Conservation (phyloP, 805 yeast species). For the Zygosaccharomyces kombuchaensis region DNA sequence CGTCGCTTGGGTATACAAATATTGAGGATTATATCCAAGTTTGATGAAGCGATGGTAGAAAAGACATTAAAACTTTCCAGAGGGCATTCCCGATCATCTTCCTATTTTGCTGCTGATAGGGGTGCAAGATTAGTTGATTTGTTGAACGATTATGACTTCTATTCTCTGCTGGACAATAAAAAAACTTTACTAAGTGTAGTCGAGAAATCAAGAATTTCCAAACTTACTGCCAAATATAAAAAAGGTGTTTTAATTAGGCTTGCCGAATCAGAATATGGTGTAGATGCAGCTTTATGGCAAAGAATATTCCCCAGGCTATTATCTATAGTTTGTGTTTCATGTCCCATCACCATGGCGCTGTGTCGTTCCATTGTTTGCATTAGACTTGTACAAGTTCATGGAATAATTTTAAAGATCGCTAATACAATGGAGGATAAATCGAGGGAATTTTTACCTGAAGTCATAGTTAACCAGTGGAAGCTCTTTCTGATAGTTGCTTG, state of each 20-base stretch:
- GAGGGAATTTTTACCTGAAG: conserved; percentile 54
- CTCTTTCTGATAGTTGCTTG: conserved; percentile 87
- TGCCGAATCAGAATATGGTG: conserved; percentile 90
- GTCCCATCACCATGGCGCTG: conserved; percentile 91
- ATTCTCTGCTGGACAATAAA: conserved; percentile 52
- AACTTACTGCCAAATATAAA: conserved; percentile 52
- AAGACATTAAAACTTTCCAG: conserved; percentile 32
- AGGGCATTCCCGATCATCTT: conserved; percentile 49
- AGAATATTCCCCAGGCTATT: conserved; percentile 75
- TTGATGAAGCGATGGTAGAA: conserved; percentile 76
- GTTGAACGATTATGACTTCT: conserved; percentile 64
- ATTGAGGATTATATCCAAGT: conserved; percentile 71
- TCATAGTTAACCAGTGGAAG: conserved; percentile 81
- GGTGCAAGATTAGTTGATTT: conserved; percentile 75
- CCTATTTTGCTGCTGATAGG: conserved; percentile 69
- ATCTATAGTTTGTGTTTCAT: conserved; percentile 64
- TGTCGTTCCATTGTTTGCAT: conserved; percentile 89
- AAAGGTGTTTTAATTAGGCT: conserved; percentile 67
- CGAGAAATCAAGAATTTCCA: conserved; percentile 67
- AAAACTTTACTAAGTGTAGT: conserved; percentile 59
- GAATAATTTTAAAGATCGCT: conserved; percentile 54
- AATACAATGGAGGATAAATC: conserved; percentile 37
- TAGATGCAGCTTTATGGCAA: conserved; percentile 96
- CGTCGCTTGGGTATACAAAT: conserved; percentile 74
- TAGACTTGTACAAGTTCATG: conserved; percentile 80